Evolutionary conservation across 176 grass and related monocot genomes (phyloP), one percentile per base, ranked within the genome.

Genomic region (Rhynchospora breviuscula): DNA sequence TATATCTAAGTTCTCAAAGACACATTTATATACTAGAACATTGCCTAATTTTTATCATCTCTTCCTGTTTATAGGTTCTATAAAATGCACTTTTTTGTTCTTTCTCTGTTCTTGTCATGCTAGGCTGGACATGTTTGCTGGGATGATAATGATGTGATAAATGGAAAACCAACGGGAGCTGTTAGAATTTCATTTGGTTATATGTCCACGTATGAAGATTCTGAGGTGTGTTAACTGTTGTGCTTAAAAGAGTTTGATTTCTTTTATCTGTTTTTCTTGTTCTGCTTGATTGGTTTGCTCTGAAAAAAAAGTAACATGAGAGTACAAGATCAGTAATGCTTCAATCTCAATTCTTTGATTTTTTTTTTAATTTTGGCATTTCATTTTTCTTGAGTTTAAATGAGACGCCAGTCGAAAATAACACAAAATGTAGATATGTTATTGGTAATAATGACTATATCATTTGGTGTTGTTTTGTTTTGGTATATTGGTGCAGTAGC

Each of bases 171-270:
- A 87, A 98, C 92, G 65, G 92, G 95, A 56, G 92, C 92, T 87
- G 92, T 98, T 74, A 91, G 95, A 87, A 88, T 98, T 88, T 98
- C 95, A 52, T 98, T 98, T 91, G 95, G 95, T 65, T 98, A 98
- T 66, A 91, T 92, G 86, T 94, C 95, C 33, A 90, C 92, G 67
- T 98, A 85, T 85, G 87, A 94, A 91, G 95, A 98, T 86, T 87
- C 89, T 79, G 89, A 91, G 89, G 95, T 90, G 8, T 60, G 66
- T 21, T 56, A 76, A 45, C 77, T 48, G 47, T 80, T 9, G 48
- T 40, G 4, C 26, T 79, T 83, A 29, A 68, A 54, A 78, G 19
- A 86, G 12, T 75, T 82, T 73, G 85, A 47, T 60, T 58, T 21
- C 21, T 0, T 51, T 69, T 6, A 54, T 35, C 14, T 54, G 64